Evolutionary conservation across 768 basidiomycete genomes (phyloP).

Genomic region (Hygrophoropsis aurantiaca): DNA sequence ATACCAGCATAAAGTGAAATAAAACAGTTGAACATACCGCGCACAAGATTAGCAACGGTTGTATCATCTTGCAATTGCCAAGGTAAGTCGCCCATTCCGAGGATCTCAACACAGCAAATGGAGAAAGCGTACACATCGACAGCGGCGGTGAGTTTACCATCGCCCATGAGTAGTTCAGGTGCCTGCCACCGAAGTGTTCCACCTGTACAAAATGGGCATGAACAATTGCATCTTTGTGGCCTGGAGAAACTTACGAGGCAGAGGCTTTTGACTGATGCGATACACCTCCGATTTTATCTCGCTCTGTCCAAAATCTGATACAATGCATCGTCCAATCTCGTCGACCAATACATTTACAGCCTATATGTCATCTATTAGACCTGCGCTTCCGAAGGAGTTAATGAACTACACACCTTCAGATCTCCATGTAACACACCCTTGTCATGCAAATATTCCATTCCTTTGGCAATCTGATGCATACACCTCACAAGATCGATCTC

Average conservation of each 20-base stretch:
- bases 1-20: slow-evolving; percentile 16
- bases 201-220: slow-evolving; percentile 29
- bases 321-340: slow-evolving; percentile 62
- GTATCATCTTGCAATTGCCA: slow-evolving; percentile 54
- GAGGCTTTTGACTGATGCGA: slow-evolving; percentile 52
- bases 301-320: slow-evolving; percentile 83
- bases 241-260: slow-evolving; percentile 41
- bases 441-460: slow-evolving; percentile 79
- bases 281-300: slow-evolving; percentile 75
- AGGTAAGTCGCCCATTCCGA: slow-evolving; percentile 61
- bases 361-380: slow-evolving; percentile 26
- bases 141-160: slow-evolving; percentile 45
- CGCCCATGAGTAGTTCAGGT: slow-evolving; percentile 61
- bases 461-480: slow-evolving; percentile 73
- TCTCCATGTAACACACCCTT: slow-evolving; percentile 76
- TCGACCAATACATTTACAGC: slow-evolving; percentile 78
- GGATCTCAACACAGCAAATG: slow-evolving; percentile 62
- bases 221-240: not conserved
- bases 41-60: slow-evolving; percentile 49
- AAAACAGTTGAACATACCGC: slow-evolving; percentile 36
- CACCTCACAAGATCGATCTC: slow-evolving; percentile 53
- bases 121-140: slow-evolving; percentile 73
- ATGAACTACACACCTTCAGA: slow-evolving; percentile 63
- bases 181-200: slow-evolving; percentile 73
- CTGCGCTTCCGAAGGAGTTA: not conserved